Conservation (phyloP, 2,329 filamentous ascomycete genomes). For the Epichloe gansuensis region DNA sequence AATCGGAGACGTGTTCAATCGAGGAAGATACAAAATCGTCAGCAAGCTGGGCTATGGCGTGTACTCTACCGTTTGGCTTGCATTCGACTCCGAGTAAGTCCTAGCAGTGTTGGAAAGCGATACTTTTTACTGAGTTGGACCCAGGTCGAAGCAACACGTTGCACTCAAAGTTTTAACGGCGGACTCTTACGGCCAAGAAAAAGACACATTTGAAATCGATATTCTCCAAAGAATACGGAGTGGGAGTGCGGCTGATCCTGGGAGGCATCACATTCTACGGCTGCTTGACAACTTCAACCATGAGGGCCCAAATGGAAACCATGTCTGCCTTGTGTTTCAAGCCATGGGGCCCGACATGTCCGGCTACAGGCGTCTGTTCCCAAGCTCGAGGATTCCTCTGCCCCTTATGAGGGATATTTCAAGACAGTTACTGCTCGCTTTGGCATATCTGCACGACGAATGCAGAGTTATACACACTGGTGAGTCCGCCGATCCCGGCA, state of each 20-base stretch:
- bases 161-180: slow-evolving; percentile 18
- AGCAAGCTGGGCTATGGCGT: slow-evolving; percentile 15
- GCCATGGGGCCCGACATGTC: slow-evolving; percentile 16
- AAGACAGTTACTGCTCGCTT: slow-evolving; percentile 11
- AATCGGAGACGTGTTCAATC: slow-evolving; percentile 12
- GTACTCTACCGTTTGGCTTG: slow-evolving; percentile 17
- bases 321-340: slow-evolving; percentile 20
- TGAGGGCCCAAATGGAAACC: slow-evolving; percentile 17
- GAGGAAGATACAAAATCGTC: slow-evolving; percentile 11
- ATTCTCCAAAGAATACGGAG: slow-evolving; percentile 10
- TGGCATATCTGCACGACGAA: slow-evolving; percentile 11
- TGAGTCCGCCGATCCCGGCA: not conserved
- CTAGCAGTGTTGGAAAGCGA: not conserved
- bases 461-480: slow-evolving; percentile 14
- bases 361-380: slow-evolving; percentile 5
- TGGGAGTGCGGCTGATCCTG: slow-evolving; percentile 10
- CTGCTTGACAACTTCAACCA: slow-evolving; percentile 17
- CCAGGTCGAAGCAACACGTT: slow-evolving; percentile 10
- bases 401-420: slow-evolving; percentile 10
- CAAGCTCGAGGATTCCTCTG: slow-evolving; percentile 6
- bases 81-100: slow-evolving; percentile 8
- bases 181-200: slow-evolving; percentile 6
- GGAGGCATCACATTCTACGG: slow-evolving; percentile 8
- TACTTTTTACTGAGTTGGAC: not conserved
- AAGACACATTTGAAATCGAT: slow-evolving; percentile 11